Conservation (phyloP, 768 basidiomycete species). For the Neoboletus brunneissimus region DNA sequence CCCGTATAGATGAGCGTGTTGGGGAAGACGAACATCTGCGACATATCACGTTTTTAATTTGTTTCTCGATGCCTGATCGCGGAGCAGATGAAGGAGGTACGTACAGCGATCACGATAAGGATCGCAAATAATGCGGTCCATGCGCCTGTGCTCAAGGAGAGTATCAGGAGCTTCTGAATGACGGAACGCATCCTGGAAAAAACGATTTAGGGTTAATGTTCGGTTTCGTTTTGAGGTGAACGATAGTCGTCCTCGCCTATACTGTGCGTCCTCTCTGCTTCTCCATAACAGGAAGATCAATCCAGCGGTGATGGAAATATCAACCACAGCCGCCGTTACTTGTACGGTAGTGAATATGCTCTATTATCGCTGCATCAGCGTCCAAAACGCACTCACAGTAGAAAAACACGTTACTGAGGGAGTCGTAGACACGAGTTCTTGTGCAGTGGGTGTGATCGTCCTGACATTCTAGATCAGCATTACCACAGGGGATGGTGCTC, state of each 20-base stretch:
- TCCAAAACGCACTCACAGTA: background rate
- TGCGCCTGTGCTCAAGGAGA: slow-evolving; percentile 14
- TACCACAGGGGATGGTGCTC: background rate
- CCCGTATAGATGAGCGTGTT: slow-evolving; percentile 17
- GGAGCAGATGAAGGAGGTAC: background rate
- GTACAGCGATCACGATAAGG: slow-evolving; percentile 11
- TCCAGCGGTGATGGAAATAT: slow-evolving; percentile 15
- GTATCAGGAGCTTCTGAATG: slow-evolving; percentile 12
- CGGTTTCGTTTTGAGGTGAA: background rate
- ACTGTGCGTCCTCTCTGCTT: slow-evolving; percentile 16
- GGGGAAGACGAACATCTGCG: slow-evolving; percentile 12
- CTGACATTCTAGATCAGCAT: slow-evolving; percentile 5
- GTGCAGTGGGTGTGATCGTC: slow-evolving; percentile 10
- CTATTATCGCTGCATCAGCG: slow-evolving; percentile 1
- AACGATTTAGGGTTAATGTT: background rate
- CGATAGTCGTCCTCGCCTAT: background rate
- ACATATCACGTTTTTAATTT: background rate
- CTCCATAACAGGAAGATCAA: slow-evolving; percentile 12
- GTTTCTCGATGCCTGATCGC: background rate
- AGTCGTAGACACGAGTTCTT: slow-evolving; percentile 7
- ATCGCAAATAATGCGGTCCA: slow-evolving; percentile 19
- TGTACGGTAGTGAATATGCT: slow-evolving; percentile 7
- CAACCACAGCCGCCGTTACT: slow-evolving; percentile 6
- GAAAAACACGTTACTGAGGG: slow-evolving; percentile 5
- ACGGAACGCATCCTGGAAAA: slow-evolving; percentile 17